Conservation (phyloP, 164 flowering plant genomes). For the Annona cherimola region DNA sequence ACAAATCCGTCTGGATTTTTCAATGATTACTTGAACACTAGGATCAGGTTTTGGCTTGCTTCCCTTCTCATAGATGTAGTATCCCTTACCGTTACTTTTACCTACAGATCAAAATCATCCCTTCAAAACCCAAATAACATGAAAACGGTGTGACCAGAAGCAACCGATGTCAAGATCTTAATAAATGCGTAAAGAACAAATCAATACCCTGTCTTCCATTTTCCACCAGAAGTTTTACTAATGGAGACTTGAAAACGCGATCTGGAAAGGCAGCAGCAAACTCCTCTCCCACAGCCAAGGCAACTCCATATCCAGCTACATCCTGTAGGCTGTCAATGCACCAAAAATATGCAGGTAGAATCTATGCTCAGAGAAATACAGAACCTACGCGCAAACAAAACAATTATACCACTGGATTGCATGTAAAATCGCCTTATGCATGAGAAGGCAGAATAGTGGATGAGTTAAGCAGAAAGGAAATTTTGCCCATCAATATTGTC, state of each 20-base stretch:
- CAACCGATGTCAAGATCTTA: neutral
- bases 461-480: no score
- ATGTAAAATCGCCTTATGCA: neutral
- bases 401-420: neutral
- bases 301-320: slow-evolving; percentile 87
- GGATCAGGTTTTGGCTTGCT: slow-evolving; percentile 86
- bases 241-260: slow-evolving; percentile 56
- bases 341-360: neutral
- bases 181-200: neutral
- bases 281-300: slow-evolving; percentile 47
- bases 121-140: neutral
- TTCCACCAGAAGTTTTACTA: slow-evolving; percentile 66
- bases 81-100: slow-evolving; percentile 89
- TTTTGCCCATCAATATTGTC: no score
- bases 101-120: slow-evolving; percentile 36
- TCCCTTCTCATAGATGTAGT: slow-evolving; percentile 82
- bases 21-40: slow-evolving; percentile 62
- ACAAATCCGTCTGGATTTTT: slow-evolving; percentile 59
- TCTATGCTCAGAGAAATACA: neutral
- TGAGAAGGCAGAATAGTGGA: neutral
- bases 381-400: neutral
- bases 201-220: slow-evolving; percentile 79
- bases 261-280: slow-evolving; percentile 57
- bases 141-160: neutral
- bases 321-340: slow-evolving; percentile 74